A percentile compares a stretch with the other conserved stretches of the same genome.
These are phyloP conservation scores for Sphagnum tenellum DNA, from an alignment of 225 moss, liverwort and hornwort genomes.

Conservation along the genomic window DNA sequence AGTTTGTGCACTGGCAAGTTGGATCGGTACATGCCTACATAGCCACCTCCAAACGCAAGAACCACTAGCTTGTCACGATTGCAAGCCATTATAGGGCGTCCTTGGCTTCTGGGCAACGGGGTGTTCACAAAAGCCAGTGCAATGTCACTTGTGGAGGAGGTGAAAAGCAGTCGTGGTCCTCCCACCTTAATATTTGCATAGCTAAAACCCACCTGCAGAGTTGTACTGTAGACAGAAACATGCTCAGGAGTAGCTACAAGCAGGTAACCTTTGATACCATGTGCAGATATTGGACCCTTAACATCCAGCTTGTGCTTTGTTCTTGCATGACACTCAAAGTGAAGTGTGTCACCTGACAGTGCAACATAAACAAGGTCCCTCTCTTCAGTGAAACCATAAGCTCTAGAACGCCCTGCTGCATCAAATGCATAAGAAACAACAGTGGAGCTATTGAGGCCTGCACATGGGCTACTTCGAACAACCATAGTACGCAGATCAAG, in stretches of 20 bases:
- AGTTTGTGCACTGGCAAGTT: constrained; percentile 56
- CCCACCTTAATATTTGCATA: constrained; percentile 64
- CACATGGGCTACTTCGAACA: constrained; percentile 68
- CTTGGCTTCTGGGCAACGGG: constrained; percentile 30
- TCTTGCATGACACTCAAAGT: constrained; percentile 81
- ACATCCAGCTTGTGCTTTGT: constrained; percentile 62
- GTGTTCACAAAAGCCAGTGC: constrained; percentile 56
- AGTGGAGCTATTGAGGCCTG: constrained; percentile 60
- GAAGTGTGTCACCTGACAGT: constrained; percentile 76
- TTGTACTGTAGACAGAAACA: constrained; percentile 73
- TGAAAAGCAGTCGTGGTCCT: constrained; percentile 69
- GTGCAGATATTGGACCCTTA: constrained; percentile 49
- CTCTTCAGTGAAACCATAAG: constrained; percentile 70
- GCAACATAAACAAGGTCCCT: constrained; percentile 76
- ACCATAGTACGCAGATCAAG: constrained; percentile 82
- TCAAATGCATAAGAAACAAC: constrained; percentile 76
- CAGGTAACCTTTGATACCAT: constrained; percentile 78
- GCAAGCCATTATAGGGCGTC: constrained; percentile 73
- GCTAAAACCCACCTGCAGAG: constrained; percentile 66
- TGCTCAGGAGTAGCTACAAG: constrained; percentile 51
- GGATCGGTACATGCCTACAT: constrained; percentile 81
- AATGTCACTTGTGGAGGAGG: constrained; percentile 57
- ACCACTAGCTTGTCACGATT: constrained; percentile 81
- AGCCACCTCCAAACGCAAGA: constrained; percentile 74
- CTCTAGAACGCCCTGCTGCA: constrained; percentile 63